Evolutionary conservation across 768 basidiomycete genomes (phyloP).

Genomic region (Suillus luteus): DNA sequence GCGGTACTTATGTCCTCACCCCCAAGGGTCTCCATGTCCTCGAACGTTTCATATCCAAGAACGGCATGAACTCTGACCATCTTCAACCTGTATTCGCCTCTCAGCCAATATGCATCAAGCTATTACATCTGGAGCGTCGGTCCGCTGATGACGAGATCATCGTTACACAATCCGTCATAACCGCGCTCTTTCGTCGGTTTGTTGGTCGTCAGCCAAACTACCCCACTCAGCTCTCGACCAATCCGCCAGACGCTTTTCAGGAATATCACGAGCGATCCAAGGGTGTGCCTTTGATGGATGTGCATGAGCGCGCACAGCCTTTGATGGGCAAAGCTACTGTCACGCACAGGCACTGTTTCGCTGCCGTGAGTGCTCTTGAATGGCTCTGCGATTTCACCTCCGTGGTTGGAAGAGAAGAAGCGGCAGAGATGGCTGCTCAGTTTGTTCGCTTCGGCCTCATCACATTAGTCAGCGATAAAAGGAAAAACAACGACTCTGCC

Average conservation of each 20-base stretch:
- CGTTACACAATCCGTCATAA: slow-evolving; percentile 90
- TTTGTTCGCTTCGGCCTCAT: slow-evolving; percentile 96
- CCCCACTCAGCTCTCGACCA: slow-evolving; percentile 44
- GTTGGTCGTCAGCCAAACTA: slow-evolving; percentile 87
- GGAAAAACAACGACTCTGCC: slow-evolving; percentile 88
- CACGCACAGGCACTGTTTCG: slow-evolving; percentile 73
- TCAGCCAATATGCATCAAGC: slow-evolving; percentile 96
- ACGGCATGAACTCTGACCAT: slow-evolving; percentile 95
- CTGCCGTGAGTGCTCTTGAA: slow-evolving; percentile 85
- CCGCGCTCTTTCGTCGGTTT: slow-evolving; percentile 94
- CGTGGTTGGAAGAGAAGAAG: slow-evolving; percentile 93
- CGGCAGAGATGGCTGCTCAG: slow-evolving; percentile 96
- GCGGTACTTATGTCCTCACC: slow-evolving; percentile 93
- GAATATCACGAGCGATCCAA: slow-evolving; percentile 81
- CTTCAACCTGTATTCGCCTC: slow-evolving; percentile 85
- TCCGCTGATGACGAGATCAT: slow-evolving; percentile 96
- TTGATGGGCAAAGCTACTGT: slow-evolving; percentile 46
- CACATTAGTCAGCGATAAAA: slow-evolving; percentile 84
- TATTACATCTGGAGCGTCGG: slow-evolving; percentile 94
- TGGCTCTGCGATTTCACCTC: slow-evolving; percentile 99
- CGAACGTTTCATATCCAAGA: slow-evolving; percentile 99
- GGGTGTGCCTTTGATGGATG: slow-evolving; percentile 70
- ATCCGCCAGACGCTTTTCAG: slow-evolving; percentile 60
- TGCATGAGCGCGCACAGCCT: slow-evolving; percentile 65
- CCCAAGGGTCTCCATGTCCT: slow-evolving; percentile 98